Evolutionary conservation across 495 filamentous ascomycete genomes (phyloP), one percentile per base, ranked within the genome.

Genomic region (Annulohypoxylon stygium): DNA sequence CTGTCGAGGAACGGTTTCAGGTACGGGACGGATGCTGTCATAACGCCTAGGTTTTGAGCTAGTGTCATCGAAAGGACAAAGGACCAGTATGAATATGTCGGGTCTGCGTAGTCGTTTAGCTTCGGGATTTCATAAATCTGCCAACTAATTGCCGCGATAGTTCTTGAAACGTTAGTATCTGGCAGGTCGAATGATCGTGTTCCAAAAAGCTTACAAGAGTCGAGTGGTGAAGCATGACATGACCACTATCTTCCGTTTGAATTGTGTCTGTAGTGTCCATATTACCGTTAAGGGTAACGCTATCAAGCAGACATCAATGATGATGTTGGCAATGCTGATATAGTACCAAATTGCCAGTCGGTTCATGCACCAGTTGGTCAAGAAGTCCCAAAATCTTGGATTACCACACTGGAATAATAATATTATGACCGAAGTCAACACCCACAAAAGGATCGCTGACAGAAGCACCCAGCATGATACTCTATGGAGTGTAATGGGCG

Each of bases 1-100:
- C 78, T 83, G 25, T 84, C 81, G 3, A 86, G 72, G 67, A 86
- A 82, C 0, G 84, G 83, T 18, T 84, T 84, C 58, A 85, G 79
- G 41, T 84, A 84, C 1, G 74, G 39, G 12, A 43, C 12, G 2
- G 39, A 43, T 1, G 39, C 39, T n/a, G 39, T 43, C 39, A 43
- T 43, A 43, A 43, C 39, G 12, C 39, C 39, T 43, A 43, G 39
- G 39, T 43, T 43, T 11, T 43, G 39, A 12, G 39, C 39, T 43
- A 43, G 14, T 14, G 12, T 5, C 39, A 43, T 43, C n/a, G 39
- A 11, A 4, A 43, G 39, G 5, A 43, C 39, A 14, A 43, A 16
- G 2, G 39, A 14, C 39, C 39, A 43, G 4, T 43, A 43, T 4
- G 39, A 14, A 43, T 14, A 43, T n/a, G 39, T 43, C 4, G 39